A percentile compares a stretch with the other conserved stretches of the same genome.
phyloP scores from a whole-genome alignment of 805 yeast genomes.

The Candida mattraensis region DNA sequence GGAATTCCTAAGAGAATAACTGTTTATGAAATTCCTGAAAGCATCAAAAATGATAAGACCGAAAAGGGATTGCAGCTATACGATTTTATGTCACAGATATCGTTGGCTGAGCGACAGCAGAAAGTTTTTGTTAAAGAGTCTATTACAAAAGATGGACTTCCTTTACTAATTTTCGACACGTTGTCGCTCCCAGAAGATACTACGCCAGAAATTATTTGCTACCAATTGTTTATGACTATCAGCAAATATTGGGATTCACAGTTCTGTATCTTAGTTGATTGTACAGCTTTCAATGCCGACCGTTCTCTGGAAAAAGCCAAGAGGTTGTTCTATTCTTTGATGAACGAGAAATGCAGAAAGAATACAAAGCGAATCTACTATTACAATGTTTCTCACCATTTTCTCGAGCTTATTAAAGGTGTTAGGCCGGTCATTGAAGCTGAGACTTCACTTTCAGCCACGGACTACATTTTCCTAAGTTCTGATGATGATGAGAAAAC shows the following conservation, averaged over 20 bases:
- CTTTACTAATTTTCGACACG: slow-evolving; percentile 58
- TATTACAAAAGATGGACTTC: slow-evolving; percentile 70
- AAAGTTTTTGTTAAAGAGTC: slow-evolving; percentile 57
- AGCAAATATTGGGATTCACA: slow-evolving; percentile 72
- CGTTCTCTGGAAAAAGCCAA: slow-evolving; percentile 9
- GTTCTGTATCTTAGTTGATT: slow-evolving; percentile 63
- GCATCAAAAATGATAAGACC: slow-evolving; percentile 46
- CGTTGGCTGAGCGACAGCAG: slow-evolving; percentile 51
- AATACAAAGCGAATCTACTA: slow-evolving; percentile 58
- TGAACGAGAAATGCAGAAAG: slow-evolving; percentile 48
- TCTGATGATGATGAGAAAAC: slow-evolving; percentile 45
- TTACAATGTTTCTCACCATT: slow-evolving; percentile 45
- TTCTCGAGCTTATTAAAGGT: slow-evolving; percentile 16
- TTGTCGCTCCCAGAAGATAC: slow-evolving; percentile 36
- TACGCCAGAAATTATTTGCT: slow-evolving; percentile 53
- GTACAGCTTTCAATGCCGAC: slow-evolving; percentile 51
- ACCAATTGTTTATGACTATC: slow-evolving; percentile 60
- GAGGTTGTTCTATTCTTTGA: slow-evolving; percentile 30
- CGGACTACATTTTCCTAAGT: slow-evolving; percentile 39
- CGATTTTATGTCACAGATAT: slow-evolving; percentile 72
- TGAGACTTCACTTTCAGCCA: slow-evolving; percentile 8
- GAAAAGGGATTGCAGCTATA: slow-evolving; percentile 53
- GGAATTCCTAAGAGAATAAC: slow-evolving; percentile 62
- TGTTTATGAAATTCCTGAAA: slow-evolving; percentile 56
- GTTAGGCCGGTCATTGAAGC: slow-evolving; percentile 8